phyloP scores from a whole-genome alignment of 75 land plant genomes.

The Picea sitchensis region DNA sequence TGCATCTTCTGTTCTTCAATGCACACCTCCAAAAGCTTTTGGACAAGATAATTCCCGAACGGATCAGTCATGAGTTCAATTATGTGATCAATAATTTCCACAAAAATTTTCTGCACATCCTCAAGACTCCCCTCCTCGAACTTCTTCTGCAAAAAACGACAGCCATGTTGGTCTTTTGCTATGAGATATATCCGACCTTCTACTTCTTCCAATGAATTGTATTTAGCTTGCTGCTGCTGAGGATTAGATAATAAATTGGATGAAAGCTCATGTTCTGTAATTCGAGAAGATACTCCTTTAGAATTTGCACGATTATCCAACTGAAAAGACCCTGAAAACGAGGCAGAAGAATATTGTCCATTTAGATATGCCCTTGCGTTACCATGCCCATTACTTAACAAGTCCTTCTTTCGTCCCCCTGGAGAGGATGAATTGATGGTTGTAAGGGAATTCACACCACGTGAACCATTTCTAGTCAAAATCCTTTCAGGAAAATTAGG shows the following conservation, averaged over 20 bases:
- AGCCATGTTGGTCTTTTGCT: slow-evolving; percentile 82
- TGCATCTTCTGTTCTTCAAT: slow-evolving; percentile 57
- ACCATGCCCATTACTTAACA: not conserved
- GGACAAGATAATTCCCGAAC: slow-evolving; percentile 86
- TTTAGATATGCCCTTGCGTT: not conserved
- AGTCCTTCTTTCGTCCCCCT: slow-evolving; percentile 1
- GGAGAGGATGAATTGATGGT: not conserved
- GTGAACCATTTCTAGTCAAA: slow-evolving; percentile 13
- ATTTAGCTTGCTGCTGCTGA: slow-evolving; percentile 28
- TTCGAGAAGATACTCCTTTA: slow-evolving; percentile 5
- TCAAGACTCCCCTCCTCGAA: slow-evolving; percentile 52
- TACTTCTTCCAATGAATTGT: slow-evolving; percentile 46
- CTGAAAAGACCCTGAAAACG: not conserved
- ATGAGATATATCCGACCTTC: slow-evolving; percentile 55
- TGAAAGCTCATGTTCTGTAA: slow-evolving; percentile 8
- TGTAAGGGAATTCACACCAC: slow-evolving; percentile 3
- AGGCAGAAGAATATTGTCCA: slow-evolving; percentile 6
- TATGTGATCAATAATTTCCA: slow-evolving; percentile 55
- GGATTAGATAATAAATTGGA: not conserved
- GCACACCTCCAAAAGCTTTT: slow-evolving; percentile 78
- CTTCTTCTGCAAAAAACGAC: slow-evolving; percentile 66
- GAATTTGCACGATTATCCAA: slow-evolving; percentile 18
- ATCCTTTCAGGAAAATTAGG: slow-evolving; percentile 28
- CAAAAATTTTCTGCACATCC: slow-evolving; percentile 64
- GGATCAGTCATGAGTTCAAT: slow-evolving; percentile 78